Conservation (phyloP, 192 early-diverging fungal genomes). For the Podila verticillata region DNA sequence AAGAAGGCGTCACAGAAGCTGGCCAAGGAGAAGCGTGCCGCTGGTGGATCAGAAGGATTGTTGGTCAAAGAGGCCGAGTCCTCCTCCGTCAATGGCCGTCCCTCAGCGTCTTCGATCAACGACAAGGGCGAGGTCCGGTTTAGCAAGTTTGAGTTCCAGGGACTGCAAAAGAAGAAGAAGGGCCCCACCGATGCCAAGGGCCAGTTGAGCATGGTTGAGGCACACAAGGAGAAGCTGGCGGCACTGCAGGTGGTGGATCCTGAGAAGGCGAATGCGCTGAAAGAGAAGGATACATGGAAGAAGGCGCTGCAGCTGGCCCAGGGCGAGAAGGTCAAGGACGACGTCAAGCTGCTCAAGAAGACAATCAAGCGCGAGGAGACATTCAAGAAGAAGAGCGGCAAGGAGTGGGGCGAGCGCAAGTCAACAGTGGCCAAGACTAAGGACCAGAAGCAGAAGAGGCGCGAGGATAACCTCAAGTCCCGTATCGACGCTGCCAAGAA, state of each 20-base stretch:
- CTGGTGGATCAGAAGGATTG: conserved; percentile 57
- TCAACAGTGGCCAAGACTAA: conserved; percentile 68
- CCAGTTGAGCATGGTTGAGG: conserved; percentile 75
- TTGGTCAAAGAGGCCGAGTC: conserved; percentile 49
- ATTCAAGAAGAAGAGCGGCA: conserved; percentile 84
- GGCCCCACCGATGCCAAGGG: conserved; percentile 68
- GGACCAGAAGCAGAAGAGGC: conserved; percentile 78
- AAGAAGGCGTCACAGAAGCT: conserved; percentile 68
- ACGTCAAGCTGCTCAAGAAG: conserved; percentile 90
- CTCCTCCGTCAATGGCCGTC: conserved; percentile 16
- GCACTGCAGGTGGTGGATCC: conserved; percentile 71
- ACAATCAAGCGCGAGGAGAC: conserved; percentile 87
- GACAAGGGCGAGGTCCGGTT: conserved; percentile 69
- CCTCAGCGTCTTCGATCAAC: conserved; percentile 55
- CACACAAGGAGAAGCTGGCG: conserved; percentile 81
- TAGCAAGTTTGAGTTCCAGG: conserved; percentile 75
- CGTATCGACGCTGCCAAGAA: conserved; percentile 85
- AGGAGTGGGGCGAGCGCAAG: conserved; percentile 85
- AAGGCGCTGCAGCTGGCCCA: conserved; percentile 82
- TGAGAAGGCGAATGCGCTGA: conserved; percentile 68
- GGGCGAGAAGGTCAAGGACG: conserved; percentile 95
- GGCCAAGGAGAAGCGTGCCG: conserved; percentile 66
- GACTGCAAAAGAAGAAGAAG: conserved; percentile 71
- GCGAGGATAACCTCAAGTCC: conserved; percentile 88
- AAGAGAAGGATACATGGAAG: conserved; percentile 84